A percentile compares a stretch with the other conserved stretches of the same genome.
Conservation (phyloP, 2,329 filamentous ascomycete species). For the Orbilia oligospora region DNA sequence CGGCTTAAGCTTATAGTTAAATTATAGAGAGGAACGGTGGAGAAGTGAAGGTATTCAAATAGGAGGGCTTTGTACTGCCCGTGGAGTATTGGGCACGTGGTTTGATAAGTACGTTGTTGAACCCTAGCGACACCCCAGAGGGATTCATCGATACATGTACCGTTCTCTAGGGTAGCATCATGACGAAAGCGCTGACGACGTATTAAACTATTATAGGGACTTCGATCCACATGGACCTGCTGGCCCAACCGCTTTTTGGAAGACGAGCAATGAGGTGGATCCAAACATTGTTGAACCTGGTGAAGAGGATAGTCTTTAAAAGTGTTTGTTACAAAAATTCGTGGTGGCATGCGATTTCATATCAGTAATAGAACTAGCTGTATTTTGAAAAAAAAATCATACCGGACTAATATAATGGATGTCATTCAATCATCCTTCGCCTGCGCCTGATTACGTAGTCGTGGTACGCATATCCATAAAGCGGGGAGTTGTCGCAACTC, state of each 20-base stretch:
- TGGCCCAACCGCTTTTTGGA: conserved; percentile 84
- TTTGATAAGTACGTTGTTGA: conserved; percentile 76
- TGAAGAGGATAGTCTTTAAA: neutral
- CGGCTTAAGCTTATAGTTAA: conserved; percentile 63
- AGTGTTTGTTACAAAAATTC: conserved; percentile 41
- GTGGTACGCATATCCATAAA: neutral
- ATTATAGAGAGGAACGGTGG: conserved; percentile 78
- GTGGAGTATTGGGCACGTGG: conserved; percentile 82
- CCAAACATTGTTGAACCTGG: conserved; percentile 17
- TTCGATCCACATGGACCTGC: conserved; percentile 78
- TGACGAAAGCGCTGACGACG: conserved; percentile 1
- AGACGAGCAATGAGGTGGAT: conserved; percentile 72
- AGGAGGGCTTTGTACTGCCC: conserved; percentile 75
- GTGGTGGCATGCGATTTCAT: neutral
- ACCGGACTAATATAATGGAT: neutral
- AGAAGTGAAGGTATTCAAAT: conserved; percentile 82
- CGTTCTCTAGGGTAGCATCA: neutral
- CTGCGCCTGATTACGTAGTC: neutral
- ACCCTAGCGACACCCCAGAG: neutral
- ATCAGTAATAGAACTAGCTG: neutral
- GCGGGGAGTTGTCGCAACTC: neutral
- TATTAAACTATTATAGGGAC: conserved; percentile 69
- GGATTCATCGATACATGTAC: neutral
- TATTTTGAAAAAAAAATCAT: neutral
- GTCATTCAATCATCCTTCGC: no score